Evolutionary conservation across 164 flowering plant genomes (phyloP).

Genomic region (Nymphaea thermarum): DNA sequence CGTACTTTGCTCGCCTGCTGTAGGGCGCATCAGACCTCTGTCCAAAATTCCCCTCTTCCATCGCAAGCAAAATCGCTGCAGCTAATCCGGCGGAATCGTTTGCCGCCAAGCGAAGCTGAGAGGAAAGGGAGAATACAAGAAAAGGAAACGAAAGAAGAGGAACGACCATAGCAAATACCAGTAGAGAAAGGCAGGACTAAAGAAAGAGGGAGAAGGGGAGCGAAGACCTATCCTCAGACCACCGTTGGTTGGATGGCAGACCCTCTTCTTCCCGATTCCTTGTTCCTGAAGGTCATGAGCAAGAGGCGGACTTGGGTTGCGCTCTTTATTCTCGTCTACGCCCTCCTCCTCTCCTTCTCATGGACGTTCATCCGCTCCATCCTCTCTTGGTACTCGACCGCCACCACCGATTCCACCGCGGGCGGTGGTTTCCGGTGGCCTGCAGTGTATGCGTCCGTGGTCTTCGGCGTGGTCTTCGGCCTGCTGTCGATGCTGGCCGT

Average conservation of each 20-base stretch:
- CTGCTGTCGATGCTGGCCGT: slow-evolving; percentile 17
- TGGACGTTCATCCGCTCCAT: slow-evolving; percentile 17
- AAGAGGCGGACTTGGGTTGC: slow-evolving; percentile 8
- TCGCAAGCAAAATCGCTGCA: too few species aligned
- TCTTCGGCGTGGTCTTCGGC: slow-evolving; percentile 14
- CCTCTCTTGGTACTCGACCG: slow-evolving; percentile 10
- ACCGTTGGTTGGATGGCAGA: background rate
- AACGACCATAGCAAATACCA: background rate
- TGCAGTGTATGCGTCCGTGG: slow-evolving; percentile 13
- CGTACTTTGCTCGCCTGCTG: too few species aligned
- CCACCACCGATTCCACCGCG: slow-evolving; percentile 1
- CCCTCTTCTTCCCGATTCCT: background rate
- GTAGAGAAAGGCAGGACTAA: slow-evolving; percentile 6
- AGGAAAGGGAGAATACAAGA: too few species aligned
- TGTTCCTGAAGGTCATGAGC: background rate
- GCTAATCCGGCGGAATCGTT: too few species aligned
- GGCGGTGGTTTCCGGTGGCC: slow-evolving; percentile 13
- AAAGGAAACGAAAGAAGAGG: slow-evolving; percentile 10
- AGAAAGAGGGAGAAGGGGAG: slow-evolving; percentile 27
- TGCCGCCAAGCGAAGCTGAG: too few species aligned
- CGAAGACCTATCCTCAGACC: slow-evolving; percentile 36
- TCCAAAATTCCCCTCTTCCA: too few species aligned
- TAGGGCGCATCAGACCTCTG: too few species aligned
- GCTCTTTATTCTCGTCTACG: slow-evolving; percentile 9
- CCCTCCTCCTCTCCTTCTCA: slow-evolving; percentile 13